Percentiles rank a stretch among this genome's conserved stretches.
These are phyloP conservation scores for Monosporascus cannonballus DNA, from an alignment of 2,329 filamentous ascomycete genomes.

Conservation along the genomic window DNA sequence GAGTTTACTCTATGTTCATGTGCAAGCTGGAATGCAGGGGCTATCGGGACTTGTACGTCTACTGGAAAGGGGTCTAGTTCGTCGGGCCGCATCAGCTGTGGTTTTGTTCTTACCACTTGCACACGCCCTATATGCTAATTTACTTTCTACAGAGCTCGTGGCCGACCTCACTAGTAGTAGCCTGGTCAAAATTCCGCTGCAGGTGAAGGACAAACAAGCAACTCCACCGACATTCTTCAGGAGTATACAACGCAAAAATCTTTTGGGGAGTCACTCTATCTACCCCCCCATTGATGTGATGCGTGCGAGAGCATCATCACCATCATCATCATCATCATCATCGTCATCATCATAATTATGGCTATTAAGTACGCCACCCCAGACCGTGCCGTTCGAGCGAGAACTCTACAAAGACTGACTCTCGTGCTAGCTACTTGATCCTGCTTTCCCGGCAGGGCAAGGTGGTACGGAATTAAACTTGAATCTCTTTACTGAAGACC, in stretches of 20 bases:
- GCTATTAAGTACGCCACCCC: constrained; percentile 41
- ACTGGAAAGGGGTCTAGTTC: not conserved
- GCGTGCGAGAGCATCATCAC: constrained; percentile 23
- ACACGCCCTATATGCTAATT: no score
- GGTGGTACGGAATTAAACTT: constrained; percentile 67
- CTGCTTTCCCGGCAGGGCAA: constrained; percentile 97
- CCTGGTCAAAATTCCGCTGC: constrained; percentile 15
- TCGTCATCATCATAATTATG: constrained; percentile 29
- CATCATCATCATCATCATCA: constrained; percentile 26
- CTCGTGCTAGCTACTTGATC: constrained; percentile 76
- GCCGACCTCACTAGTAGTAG: constrained; percentile 22
- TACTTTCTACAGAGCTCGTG: constrained; percentile 13
- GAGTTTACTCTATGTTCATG: no score
- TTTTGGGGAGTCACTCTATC: constrained; percentile 6
- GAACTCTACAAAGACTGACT: constrained; percentile 15
- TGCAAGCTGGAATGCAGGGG: no score
- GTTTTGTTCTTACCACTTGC: not conserved
- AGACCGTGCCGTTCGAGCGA: constrained; percentile 1
- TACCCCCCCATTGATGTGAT: constrained; percentile 14
- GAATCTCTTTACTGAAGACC: constrained; percentile 17
- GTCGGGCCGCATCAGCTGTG: not conserved
- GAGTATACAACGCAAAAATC: constrained; percentile 6
- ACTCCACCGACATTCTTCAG: constrained; percentile 1
- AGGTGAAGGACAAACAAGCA: constrained; percentile 4
- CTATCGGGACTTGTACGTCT: no score